Base-by-base conservation (phyloP, 148 eudicot genomes). In the Linanthus parryae region DNA sequence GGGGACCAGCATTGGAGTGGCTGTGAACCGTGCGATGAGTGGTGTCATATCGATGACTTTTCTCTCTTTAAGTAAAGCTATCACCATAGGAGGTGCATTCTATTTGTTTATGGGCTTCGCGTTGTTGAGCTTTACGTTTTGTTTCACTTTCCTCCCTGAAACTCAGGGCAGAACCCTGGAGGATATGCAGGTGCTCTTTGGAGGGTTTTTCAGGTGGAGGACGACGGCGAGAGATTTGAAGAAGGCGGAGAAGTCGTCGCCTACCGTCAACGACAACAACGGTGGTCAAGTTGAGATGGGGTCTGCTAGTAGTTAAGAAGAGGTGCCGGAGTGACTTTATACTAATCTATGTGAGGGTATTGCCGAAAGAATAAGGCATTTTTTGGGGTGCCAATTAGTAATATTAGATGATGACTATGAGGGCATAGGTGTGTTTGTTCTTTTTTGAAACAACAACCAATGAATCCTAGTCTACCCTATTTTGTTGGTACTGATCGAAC, bases 61-160 rank as follows among this genome's bases (percentile, higher is more conserved):
- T 27, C n/a, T 84, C 33, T 74, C 87, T 0, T 15, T 84, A 1
- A 4, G 58, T 2, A 52, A 73, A 17, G 71, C 64, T 0, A 69
- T 84, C 0, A 66, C 77, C 1, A 72, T 74, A 0, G 84, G 84
- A 1, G 92, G 87, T 8, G 92, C 81, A 5, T 84, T 84, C 55
- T 80, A 60, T 35, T 17, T 84, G 3, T 84, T 57, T 25, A 53
- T 70, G 0, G 84, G 70, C 14, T 28, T 84, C 0, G 83, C 81
- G 7, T 22, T 35, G 0, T 24, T 70, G 21, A 77, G 24, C 1
- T 40, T 8, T 28, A 6, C 29, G 12, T 60, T 38, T 39, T 60
- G 49, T 45, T 38, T n/a, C 28, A 59, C 64, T 15, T 42, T 59
- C 29, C 27, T 48, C 45, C 66, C 66, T 27, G 66, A 62, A 40